These are phyloP conservation scores for Clarireedia homoeocarpa DNA, from an alignment of 2,329 filamentous ascomycete genomes.

Conservation along the genomic window DNA sequence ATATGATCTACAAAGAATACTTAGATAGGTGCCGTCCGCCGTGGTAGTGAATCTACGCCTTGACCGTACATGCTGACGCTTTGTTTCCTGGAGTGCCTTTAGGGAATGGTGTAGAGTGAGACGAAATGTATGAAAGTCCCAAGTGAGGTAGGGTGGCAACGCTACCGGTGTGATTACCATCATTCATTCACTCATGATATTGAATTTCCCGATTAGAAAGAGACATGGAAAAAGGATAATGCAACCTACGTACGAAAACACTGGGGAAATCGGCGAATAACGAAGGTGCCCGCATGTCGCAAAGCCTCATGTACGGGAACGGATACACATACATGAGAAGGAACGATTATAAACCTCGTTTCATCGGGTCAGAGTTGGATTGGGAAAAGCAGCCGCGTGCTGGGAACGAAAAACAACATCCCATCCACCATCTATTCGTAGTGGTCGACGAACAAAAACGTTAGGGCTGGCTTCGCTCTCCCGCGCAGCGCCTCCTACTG, in stretches of 20 bases:
- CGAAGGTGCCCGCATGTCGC: background rate
- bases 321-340: background rate
- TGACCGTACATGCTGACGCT: background rate
- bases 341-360: background rate
- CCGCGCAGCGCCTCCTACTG: constrained; percentile 3
- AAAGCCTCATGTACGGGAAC: background rate
- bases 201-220: background rate
- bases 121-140: background rate
- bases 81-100: background rate
- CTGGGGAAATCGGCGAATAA: background rate
- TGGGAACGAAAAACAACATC: background rate
- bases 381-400: background rate
- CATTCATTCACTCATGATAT: background rate
- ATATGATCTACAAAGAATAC: background rate
- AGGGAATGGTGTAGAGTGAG: background rate
- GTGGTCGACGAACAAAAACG: background rate
- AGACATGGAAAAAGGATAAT: background rate
- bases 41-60: background rate
- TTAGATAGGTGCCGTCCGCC: background rate
- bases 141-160: background rate
- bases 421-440: background rate
- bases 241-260: background rate
- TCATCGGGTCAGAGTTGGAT: background rate
- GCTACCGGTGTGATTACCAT: background rate
- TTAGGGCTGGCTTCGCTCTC: constrained; percentile 3